phyloP scores from a whole-genome alignment of 75 land plant genomes.

The Selaginella moellendorffii region DNA sequence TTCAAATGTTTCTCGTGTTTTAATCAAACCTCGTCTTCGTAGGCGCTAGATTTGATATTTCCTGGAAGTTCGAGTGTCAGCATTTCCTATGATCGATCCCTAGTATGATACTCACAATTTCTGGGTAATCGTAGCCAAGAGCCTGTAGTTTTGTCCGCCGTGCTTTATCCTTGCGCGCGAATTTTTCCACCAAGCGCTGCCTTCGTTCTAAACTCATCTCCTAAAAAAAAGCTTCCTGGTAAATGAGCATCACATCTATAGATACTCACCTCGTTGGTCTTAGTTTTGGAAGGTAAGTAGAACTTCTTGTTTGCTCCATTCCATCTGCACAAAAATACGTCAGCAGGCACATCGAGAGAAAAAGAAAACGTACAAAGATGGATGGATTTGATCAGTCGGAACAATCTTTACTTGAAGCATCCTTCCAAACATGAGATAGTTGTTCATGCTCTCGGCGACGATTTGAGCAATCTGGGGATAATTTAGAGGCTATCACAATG shows the following conservation, averaged over 20 bases:
- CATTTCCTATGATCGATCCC: no score
- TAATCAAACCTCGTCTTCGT: no score
- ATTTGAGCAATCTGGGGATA: slow-evolving; percentile 70
- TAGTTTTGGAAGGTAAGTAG: slow-evolving; percentile 22
- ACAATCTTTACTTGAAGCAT: slow-evolving; percentile 65
- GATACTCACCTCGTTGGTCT: slow-evolving; percentile 38
- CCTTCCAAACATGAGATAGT: slow-evolving; percentile 73
- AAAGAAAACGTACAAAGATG: slow-evolving; percentile 43
- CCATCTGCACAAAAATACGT: slow-evolving; percentile 31
- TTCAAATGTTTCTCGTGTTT: no score
- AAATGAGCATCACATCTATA: neutral
- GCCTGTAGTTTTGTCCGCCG: slow-evolving; percentile 46
- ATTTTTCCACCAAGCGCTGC: slow-evolving; percentile 31
- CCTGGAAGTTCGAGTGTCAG: no score
- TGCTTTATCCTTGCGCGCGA: slow-evolving; percentile 41
- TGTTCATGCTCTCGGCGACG: slow-evolving; percentile 73
- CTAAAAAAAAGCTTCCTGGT: slow-evolving; percentile 18
- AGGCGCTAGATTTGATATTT: no score
- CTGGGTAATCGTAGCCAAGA: slow-evolving; percentile 78
- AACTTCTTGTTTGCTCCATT: slow-evolving; percentile 29
- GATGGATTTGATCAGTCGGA: slow-evolving; percentile 57
- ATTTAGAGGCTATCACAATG: neutral
- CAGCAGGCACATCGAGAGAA: neutral
- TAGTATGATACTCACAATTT: slow-evolving; percentile 47
- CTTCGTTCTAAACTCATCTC: slow-evolving; percentile 54